Percentiles rank a stretch among this genome's conserved stretches.
These are phyloP conservation scores for Aspergillus vadensis DNA, from an alignment of 2,329 filamentous ascomycete genomes.

Conservation along the genomic window DNA sequence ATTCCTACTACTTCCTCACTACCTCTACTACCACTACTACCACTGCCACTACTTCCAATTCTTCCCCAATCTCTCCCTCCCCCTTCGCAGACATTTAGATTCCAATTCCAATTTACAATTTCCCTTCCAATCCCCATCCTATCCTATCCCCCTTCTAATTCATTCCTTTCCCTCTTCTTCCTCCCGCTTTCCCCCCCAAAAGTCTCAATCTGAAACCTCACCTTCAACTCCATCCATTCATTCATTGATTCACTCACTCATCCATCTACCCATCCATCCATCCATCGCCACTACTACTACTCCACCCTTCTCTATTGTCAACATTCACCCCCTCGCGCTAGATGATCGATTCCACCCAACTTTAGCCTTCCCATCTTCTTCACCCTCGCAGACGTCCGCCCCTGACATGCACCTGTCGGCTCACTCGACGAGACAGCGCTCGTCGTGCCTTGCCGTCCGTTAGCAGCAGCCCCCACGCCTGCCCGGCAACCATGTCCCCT, in stretches of 20 bases:
- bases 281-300: background rate
- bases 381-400: conserved; percentile 12
- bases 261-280: no score
- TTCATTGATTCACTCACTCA: no score
- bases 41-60: no score
- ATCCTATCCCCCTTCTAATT: no score
- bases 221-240: background rate
- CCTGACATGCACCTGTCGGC: conserved; percentile 27
- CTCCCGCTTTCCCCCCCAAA: no score
- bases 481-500: conserved; percentile 19
- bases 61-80: no score
- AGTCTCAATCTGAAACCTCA: background rate
- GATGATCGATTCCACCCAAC: conserved; percentile 7
- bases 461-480: conserved; percentile 15
- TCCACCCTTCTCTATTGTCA: background rate
- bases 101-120: no score
- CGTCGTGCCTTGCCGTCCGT: conserved; percentile 20
- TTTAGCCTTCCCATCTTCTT: background rate
- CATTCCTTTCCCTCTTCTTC: no score
- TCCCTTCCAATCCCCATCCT: no score
- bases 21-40: background rate
- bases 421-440: conserved; percentile 22
- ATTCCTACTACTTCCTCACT: background rate
- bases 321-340: conserved; percentile 2
- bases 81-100: no score